A percentile compares a stretch with the other conserved stretches of the same genome.
Evolutionary conservation across 2,329 filamentous ascomycete genomes (phyloP).

Genomic region (Helotiales sp.): DNA sequence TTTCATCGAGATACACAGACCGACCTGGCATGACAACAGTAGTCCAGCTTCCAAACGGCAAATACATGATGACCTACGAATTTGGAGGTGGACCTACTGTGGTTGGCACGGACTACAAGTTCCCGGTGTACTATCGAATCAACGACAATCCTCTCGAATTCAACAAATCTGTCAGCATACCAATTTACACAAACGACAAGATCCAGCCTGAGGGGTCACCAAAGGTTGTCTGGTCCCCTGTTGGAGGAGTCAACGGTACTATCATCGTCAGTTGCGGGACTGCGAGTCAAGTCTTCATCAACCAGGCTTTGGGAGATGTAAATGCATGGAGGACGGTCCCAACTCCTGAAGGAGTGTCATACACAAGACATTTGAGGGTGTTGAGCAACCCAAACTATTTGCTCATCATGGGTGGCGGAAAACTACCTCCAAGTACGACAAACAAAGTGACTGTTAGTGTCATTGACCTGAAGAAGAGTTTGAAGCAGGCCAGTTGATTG

Average conservation of each 20-base stretch:
- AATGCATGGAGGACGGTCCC: slow-evolving; percentile 38
- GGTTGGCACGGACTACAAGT: slow-evolving; percentile 31
- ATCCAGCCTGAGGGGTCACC: slow-evolving; percentile 40
- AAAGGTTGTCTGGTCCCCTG: slow-evolving; percentile 39
- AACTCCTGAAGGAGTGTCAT: slow-evolving; percentile 38
- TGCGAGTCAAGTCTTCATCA: slow-evolving; percentile 39
- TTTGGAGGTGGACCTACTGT: slow-evolving; percentile 38
- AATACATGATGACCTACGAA: slow-evolving; percentile 70
- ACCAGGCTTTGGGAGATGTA: slow-evolving; percentile 37
- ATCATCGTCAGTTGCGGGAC: slow-evolving; percentile 40
- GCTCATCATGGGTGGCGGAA: slow-evolving; percentile 41
- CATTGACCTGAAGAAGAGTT: slow-evolving; percentile 36
- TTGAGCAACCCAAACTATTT: slow-evolving; percentile 38
- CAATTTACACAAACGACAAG: slow-evolving; percentile 36
- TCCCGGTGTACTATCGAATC: slow-evolving; percentile 44
- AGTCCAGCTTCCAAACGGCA: slow-evolving; percentile 55
- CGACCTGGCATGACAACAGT: slow-evolving; percentile 73
- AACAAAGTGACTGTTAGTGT: slow-evolving; percentile 42
- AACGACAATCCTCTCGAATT: slow-evolving; percentile 40
- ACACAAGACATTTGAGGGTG: slow-evolving; percentile 41
- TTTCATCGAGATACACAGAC: slow-evolving; percentile 64
- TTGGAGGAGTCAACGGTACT: slow-evolving; percentile 40
- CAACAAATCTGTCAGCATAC: slow-evolving; percentile 32
- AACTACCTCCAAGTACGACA: slow-evolving; percentile 38
- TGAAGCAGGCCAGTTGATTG: slow-evolving; percentile 20